These are phyloP conservation scores for Blastobotrys robertii DNA, from an alignment of 805 yeast genomes.

Conservation along the genomic window DNA sequence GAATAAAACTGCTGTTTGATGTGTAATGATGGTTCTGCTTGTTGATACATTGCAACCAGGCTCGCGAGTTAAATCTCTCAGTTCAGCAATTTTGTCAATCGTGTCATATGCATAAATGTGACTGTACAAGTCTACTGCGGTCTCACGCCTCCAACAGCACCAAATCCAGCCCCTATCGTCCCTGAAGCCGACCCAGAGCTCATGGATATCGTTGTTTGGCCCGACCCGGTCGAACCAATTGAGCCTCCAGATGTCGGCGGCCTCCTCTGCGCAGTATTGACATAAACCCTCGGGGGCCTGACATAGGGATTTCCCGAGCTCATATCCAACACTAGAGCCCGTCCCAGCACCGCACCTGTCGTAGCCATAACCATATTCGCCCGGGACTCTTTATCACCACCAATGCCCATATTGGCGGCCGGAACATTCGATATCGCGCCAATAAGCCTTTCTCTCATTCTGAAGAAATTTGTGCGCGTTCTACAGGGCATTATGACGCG, in stretches of 20 bases:
- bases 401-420: constrained; percentile 1
- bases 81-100: no score
- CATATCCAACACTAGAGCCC: constrained; percentile 26
- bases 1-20: no score
- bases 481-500: constrained; percentile 62
- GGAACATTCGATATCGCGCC: constrained; percentile 37
- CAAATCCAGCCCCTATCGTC: constrained; percentile 3
- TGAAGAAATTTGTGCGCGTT: constrained; percentile 56
- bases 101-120: no score
- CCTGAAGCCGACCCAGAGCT: constrained; percentile 13
- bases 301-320: constrained; percentile 18
- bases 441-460: constrained; percentile 85
- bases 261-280: constrained; percentile 9
- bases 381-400: constrained; percentile 12
- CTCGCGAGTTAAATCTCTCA: no score
- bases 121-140: no score
- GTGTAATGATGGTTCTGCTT: no score
- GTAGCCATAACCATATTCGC: constrained; percentile 22
- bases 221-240: constrained; percentile 7
- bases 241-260: constrained; percentile 8
- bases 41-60: no score
- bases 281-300: constrained; percentile 24
- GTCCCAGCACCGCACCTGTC: constrained; percentile 26
- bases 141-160: no score
- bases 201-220: constrained; percentile 13